Base-by-base conservation (phyloP, 768 basidiomycete species). In the Sutorius australiensis region DNA sequence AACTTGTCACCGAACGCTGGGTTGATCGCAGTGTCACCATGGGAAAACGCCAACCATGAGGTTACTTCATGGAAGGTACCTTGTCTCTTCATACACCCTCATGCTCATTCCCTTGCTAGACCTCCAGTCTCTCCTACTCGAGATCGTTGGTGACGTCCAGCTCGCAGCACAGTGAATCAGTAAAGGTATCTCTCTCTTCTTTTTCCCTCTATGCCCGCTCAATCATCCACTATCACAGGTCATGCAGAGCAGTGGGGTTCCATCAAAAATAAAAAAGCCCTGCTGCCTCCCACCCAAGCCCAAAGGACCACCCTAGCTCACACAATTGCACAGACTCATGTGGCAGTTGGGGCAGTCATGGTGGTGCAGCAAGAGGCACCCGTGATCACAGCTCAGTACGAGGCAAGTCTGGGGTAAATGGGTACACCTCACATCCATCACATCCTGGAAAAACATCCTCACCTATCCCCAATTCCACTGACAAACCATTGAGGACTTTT, bases 201-300 rank as follows among this genome's bases (percentile, higher is more conserved):
- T 36, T 17, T 43, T 7, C 45, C 24, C 46, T 34, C 36, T 13
- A 30, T 38, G 17, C 5, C 24, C 33, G 32, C 55, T 67, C 47
- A 63, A 32, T 34, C 52, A 46, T 52, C 38, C 48, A 31, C 24
- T 53, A 34, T 50, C 46, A 47, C 66, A 92, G 90, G 90, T 63
- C 76, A 77, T 59, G 86, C 79, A 43, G 82, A 84, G 67, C 87
- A 86, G 64, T 93, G 90, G 90, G 89, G 81, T 47, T 82, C 88
- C 50, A 89, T 91, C 52, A 82, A 82, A 57, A 86, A 82, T 70
- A 92, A 91, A 81, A 93, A 90, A 76, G 89, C 0, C 61, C 78
- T 12, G n/a, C n/a, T n/a, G n/a, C n/a, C n/a, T n/a, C n/a, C 36
- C 76, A 79, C 40, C 47, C 73, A 37, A 57, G 63, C 40, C 67